These are phyloP conservation scores for Bolboschoenoplectus hybrid DNA, from an alignment of 202 grass and related monocot species.

Conservation along the genomic window DNA sequence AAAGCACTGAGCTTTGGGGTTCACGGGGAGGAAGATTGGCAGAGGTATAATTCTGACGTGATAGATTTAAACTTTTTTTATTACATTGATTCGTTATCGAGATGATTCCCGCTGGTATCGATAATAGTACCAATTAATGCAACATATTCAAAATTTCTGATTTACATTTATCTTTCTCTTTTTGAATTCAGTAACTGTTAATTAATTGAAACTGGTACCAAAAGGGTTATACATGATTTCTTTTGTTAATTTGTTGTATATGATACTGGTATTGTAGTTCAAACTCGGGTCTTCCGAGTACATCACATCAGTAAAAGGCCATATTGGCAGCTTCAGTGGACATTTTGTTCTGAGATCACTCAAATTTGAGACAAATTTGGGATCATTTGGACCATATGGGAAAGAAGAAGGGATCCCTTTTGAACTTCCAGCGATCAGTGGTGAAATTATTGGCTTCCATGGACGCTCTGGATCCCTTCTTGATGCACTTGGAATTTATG, in stretches of 20 bases:
- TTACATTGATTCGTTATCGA: too few relatives aligned
- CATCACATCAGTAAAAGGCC: conserved; percentile 39
- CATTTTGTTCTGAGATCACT: conserved; percentile 39
- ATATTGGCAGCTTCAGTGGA: conserved; percentile 32
- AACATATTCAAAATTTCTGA: too few relatives aligned
- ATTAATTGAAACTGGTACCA: neutral
- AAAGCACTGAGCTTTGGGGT: conserved; percentile 54
- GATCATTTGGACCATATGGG: conserved; percentile 46
- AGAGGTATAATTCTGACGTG: conserved; percentile 34
- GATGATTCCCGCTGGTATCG: too few relatives aligned
- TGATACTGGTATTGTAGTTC: conserved; percentile 19
- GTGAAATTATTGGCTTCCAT: conserved; percentile 54
- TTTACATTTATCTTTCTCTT: too few relatives aligned
- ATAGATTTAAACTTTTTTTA: too few relatives aligned
- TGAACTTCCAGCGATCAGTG: conserved; percentile 40
- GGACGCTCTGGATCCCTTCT: conserved; percentile 46
- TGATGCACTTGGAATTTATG: conserved; percentile 50
- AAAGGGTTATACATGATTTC: neutral
- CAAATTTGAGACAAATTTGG: conserved; percentile 43
- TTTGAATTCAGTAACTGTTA: too few relatives aligned
- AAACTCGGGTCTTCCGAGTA: conserved; percentile 41
- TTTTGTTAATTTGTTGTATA: neutral
- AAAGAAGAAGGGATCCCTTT: conserved; percentile 45
- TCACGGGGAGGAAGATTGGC: conserved; percentile 38
- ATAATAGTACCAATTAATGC: too few relatives aligned